phyloP scores from a whole-genome alignment of 140 eudicot genomes.

The Anethum foeniculum region DNA sequence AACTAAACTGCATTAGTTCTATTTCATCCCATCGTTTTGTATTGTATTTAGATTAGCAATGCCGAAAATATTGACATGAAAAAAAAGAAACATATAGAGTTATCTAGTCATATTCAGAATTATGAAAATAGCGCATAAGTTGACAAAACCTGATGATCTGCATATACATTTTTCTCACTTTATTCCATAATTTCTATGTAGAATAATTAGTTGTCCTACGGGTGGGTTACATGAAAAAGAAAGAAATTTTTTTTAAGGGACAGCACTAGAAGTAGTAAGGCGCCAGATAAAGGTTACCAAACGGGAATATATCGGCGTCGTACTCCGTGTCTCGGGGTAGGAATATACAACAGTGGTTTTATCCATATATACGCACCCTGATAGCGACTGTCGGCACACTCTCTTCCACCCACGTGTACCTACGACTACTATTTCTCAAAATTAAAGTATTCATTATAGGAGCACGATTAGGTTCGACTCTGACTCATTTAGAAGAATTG shows the following conservation, averaged over 20 bases:
- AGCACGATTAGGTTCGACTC: no score
- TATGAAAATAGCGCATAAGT: no score
- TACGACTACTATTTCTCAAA: neutral
- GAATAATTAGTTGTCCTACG: neutral
- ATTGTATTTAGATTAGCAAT: no score
- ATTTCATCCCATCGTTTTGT: no score
- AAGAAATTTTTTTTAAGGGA: neutral
- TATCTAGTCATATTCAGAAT: no score
- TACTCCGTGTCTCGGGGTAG: neutral
- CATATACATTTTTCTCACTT: neutral
- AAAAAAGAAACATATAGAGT: no score
- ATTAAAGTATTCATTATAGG: no score
- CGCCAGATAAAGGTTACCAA: neutral
- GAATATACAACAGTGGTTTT: neutral
- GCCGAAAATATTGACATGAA: no score
- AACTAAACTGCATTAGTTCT: no score
- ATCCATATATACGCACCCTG: neutral
- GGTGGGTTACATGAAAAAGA: neutral
- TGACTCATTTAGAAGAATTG: no score
- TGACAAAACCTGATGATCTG: no score
- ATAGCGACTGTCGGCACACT: slow-evolving; percentile 10
- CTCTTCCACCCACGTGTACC: neutral
- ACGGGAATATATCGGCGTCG: neutral
- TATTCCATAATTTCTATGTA: neutral
- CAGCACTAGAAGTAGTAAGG: neutral